Evolutionary conservation across 2,329 filamentous ascomycete genomes (phyloP), one percentile per base, ranked within the genome.

Genomic region (Chaetomiaceae sp.): DNA sequence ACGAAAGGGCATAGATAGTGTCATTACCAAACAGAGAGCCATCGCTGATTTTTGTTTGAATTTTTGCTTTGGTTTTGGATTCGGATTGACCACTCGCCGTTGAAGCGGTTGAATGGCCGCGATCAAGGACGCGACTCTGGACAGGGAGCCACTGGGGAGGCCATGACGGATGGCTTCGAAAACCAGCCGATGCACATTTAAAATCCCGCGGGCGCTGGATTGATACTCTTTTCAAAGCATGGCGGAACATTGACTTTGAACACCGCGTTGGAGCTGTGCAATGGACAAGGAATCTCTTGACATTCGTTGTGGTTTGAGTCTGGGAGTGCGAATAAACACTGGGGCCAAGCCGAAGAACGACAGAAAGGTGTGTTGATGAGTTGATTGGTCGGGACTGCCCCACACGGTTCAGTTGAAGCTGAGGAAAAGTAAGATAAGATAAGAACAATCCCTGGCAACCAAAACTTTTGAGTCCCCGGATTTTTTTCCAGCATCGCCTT

Each of bases 1-100:
- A 95, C 0, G 92, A 96, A 1, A 97, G 73, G 0, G 93, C 93
- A 67, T 95, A 97, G 47, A 99, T 95, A 1, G 92, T 97, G 51
- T 81, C 76, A 61, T 73, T 62, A 20, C 57, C 49, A 38, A 44
- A 10, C 25, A n/a, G 27, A 44, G 40, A 10, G 19, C n/a, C 50
- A 30, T 51, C 40, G 6, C 16, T 8, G 41, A 47, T n/a, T n/a
- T n/a, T n/a, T n/a, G n/a, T n/a, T n/a, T n/a, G n/a, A n/a, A n/a
- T n/a, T n/a, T n/a, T n/a, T n/a, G n/a, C n/a, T n/a, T n/a, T n/a
- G n/a, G n/a, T n/a, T n/a, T n/a, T n/a, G n/a, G n/a, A n/a, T n/a
- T n/a, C n/a, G n/a, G n/a, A n/a, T n/a, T n/a, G n/a, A n/a, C n/a
- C n/a, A n/a, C n/a, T n/a, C n/a, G n/a, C n/a, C n/a, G n/a, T n/a